Percentiles rank a stretch among this genome's conserved stretches.
Evolutionary conservation across 2,329 filamentous ascomycete genomes (phyloP).

Genomic region (Alternaria conjuncta): DNA sequence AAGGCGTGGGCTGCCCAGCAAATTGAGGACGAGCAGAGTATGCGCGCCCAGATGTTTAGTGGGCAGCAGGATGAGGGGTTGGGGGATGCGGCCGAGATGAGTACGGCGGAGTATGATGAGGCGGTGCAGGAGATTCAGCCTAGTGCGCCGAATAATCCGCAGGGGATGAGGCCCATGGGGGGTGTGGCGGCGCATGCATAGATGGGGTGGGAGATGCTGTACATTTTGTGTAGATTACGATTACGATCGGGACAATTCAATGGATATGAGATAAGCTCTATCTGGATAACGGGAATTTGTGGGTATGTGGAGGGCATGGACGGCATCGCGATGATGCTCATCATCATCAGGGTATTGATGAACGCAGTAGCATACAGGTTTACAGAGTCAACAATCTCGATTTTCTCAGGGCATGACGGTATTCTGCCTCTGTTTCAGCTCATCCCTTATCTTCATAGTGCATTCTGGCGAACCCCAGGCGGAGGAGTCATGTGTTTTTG

Average conservation of each 20-base stretch:
- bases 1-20: conserved; percentile 74
- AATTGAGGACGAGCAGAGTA: conserved; percentile 57
- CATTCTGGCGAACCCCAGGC: not conserved
- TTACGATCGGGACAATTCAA: not conserved
- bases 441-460: no score
- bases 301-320: not conserved
- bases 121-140: conserved; percentile 45
- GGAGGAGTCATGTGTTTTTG: not conserved
- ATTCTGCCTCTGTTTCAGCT: no score
- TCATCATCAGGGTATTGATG: not conserved
- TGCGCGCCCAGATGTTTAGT: conserved; percentile 51
- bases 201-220: conserved; percentile 35
- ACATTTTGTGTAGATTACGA: conserved; percentile 29
- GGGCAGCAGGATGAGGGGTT: conserved; percentile 43
- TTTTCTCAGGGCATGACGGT: not conserved
- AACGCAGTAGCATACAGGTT: not conserved
- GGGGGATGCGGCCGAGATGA: conserved; percentile 20
- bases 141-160: conserved; percentile 24
- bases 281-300: no score
- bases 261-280: not conserved
- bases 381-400: no score
- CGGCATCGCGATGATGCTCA: not conserved
- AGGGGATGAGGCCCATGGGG: conserved; percentile 46
- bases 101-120: conserved; percentile 34
- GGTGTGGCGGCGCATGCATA: conserved; percentile 47